phyloP scores from a whole-genome alignment of 2,329 filamentous ascomycete species.

The Cladophialophora chaetospira region DNA sequence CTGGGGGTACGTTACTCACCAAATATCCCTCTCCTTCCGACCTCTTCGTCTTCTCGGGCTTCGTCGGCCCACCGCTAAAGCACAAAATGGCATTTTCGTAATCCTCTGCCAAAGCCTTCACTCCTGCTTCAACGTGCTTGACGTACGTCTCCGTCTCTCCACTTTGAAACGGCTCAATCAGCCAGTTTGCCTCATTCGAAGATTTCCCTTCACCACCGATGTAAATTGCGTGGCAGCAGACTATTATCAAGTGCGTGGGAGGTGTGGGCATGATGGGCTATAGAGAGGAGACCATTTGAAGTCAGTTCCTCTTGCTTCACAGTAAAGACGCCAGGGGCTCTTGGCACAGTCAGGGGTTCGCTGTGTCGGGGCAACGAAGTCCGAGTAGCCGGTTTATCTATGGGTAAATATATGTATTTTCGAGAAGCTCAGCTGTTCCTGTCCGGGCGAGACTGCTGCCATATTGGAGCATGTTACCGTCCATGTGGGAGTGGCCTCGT shows the following conservation, averaged over 20 bases:
- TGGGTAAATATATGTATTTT: too few relatives aligned
- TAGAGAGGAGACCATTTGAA: not conserved
- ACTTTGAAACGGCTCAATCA: slow-evolving; percentile 74
- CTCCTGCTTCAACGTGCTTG: slow-evolving; percentile 69
- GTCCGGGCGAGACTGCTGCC: too few relatives aligned
- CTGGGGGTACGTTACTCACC: too few relatives aligned
- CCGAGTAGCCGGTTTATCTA: too few relatives aligned
- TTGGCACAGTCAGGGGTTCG: too few relatives aligned
- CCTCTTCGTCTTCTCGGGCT: slow-evolving; percentile 11
- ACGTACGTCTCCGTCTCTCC: slow-evolving; percentile 79
- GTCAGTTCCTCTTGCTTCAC: too few relatives aligned
- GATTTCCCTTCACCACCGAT: slow-evolving; percentile 50
- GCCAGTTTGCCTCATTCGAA: slow-evolving; percentile 45
- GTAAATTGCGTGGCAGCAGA: slow-evolving; percentile 86
- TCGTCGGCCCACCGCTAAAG: slow-evolving; percentile 67
- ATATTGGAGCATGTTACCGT: too few relatives aligned
- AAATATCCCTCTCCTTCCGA: slow-evolving; percentile 26
- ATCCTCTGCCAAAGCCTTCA: slow-evolving; percentile 53
- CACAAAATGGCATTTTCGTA: slow-evolving; percentile 55
- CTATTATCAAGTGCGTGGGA: slow-evolving; percentile 67
- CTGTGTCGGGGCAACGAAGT: too few relatives aligned
- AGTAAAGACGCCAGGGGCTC: too few relatives aligned
- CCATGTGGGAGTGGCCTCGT: too few relatives aligned
- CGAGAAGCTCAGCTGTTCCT: too few relatives aligned
- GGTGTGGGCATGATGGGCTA: slow-evolving; percentile 45